Evolutionary conservation across 176 grass and related monocot genomes (phyloP).

Genomic region (Carex cristatella): DNA sequence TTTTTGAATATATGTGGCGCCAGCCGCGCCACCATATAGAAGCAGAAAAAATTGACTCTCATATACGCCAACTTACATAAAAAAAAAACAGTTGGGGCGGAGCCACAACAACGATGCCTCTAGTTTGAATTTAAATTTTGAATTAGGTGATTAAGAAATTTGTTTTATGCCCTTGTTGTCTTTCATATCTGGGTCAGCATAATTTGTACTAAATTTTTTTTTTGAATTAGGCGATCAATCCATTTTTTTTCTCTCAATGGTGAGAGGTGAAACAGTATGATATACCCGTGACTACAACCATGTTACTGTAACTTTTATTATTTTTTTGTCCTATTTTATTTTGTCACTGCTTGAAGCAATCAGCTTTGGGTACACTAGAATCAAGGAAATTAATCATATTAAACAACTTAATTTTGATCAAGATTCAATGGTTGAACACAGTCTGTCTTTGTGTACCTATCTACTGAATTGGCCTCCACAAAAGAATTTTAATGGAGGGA

Average conservation of each 20-base stretch:
- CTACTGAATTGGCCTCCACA: no score
- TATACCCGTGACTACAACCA: constrained; percentile 9
- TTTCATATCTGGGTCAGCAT: not conserved
- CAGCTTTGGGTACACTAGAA: not conserved
- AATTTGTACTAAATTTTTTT: not conserved
- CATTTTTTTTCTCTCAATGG: not conserved
- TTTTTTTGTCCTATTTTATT: not conserved
- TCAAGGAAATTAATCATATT: no score
- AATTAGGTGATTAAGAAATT: not conserved
- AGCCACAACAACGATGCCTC: no score
- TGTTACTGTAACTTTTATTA: not conserved
- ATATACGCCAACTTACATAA: no score
- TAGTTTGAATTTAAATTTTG: constrained; percentile 16
- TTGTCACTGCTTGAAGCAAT: not conserved
- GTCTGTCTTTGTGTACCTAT: no score
- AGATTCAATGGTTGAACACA: no score
- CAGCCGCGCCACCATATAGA: no score
- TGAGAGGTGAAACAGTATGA: not conserved
- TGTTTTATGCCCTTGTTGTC: constrained; percentile 15
- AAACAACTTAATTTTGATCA: no score
- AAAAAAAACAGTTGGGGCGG: no score
- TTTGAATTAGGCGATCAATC: not conserved
- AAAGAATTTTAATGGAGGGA: no score
- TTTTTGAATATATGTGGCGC: no score
- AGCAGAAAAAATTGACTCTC: no score